These are phyloP conservation scores for Trichosporon sp. DNA, from an alignment of 1,284 basidiomycete species.

Conservation along the genomic window DNA sequence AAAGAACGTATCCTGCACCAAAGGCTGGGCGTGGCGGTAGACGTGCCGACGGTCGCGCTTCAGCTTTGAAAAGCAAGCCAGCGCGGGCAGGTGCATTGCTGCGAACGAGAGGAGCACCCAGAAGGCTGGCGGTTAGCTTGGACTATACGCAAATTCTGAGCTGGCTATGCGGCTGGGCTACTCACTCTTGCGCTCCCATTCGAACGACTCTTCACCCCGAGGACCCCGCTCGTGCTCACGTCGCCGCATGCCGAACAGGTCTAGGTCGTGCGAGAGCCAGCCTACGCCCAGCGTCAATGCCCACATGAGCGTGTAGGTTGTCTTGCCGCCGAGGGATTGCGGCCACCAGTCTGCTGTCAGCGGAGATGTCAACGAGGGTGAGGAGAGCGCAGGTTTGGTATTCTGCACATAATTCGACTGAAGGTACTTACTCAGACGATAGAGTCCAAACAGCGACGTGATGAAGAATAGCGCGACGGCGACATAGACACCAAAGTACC, in stretches of 20 bases:
- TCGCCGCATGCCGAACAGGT: slow-evolving; percentile 43
- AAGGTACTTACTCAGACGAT: slow-evolving; percentile 39
- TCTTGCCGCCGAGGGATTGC: slow-evolving; percentile 50
- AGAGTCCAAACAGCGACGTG: slow-evolving; percentile 56
- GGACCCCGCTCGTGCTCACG: slow-evolving; percentile 18
- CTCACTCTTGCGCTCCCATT: slow-evolving; percentile 56
- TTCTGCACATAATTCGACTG: no score
- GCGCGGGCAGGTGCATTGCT: slow-evolving; percentile 55
- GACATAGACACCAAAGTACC: slow-evolving; percentile 50
- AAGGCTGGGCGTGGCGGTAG: slow-evolving; percentile 29
- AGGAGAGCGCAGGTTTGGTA: no score
- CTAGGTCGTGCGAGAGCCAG: slow-evolving; percentile 49
- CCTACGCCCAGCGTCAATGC: slow-evolving; percentile 49
- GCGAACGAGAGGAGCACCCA: slow-evolving; percentile 55
- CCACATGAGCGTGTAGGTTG: slow-evolving; percentile 54
- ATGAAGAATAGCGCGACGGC: slow-evolving; percentile 54
- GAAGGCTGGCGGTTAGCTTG: slow-evolving; percentile 34
- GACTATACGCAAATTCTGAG: no score
- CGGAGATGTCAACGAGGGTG: no score
- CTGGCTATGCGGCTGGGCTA: neutral
- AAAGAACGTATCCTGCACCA: slow-evolving; percentile 41
- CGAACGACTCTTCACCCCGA: slow-evolving; percentile 35
- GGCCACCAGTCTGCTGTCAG: slow-evolving; percentile 46
- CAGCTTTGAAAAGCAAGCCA: slow-evolving; percentile 50
- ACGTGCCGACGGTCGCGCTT: slow-evolving; percentile 46